Base-by-base conservation (phyloP, 257 asterid genomes). In the Hygrophila difformis region DNA sequence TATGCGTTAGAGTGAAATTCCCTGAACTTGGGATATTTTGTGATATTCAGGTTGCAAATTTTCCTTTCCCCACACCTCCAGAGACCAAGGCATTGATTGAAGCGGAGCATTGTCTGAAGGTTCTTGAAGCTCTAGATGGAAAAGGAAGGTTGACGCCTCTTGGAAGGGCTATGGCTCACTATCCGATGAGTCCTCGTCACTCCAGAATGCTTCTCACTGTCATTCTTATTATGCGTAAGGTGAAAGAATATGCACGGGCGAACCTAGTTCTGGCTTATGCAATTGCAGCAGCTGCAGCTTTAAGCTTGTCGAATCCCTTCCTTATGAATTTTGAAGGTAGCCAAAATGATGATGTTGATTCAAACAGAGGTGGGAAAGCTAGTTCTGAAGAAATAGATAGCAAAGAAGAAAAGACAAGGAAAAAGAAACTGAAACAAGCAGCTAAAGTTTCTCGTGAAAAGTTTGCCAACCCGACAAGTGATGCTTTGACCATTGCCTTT, bases 181-280 rank as follows among this genome's bases (percentile, higher is more conserved):
- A 72, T 65, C 97, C 97, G 0, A 77, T 89, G 97, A 82, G 84
- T 50, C 97, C 97, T 57, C 94, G 97, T 39, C 97, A 89, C 68
- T 89, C 97, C 44, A 79, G 96, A 56, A 82, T 85, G 96, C 98
- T 89, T 60, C 98, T 89, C 55, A 85, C 94, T 9, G 96, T 82
- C 41, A 75, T 89, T 60, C 81, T 72, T 57, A 73, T 79, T 39
- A 82, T 82, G 83, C 74, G 41, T 14, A 62, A 77, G 18, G 51
- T 28, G 45, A 66, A 69, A 59, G 48, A 57, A 26, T 61, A 52
- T 39, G 33, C 42, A 14, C 82, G 83, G 8, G 78, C 87, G 24
- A 79, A 77, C 56, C 57, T 76, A 45, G 94, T 89, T 47, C 59
- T 89, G 70, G 96, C 76, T 19, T 89, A 73, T 68, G 94, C 96